Percentiles rank a stretch among this genome's conserved stretches.
Conservation (phyloP, 2,329 filamentous ascomycete genomes). For the Fusarium circinatum region DNA sequence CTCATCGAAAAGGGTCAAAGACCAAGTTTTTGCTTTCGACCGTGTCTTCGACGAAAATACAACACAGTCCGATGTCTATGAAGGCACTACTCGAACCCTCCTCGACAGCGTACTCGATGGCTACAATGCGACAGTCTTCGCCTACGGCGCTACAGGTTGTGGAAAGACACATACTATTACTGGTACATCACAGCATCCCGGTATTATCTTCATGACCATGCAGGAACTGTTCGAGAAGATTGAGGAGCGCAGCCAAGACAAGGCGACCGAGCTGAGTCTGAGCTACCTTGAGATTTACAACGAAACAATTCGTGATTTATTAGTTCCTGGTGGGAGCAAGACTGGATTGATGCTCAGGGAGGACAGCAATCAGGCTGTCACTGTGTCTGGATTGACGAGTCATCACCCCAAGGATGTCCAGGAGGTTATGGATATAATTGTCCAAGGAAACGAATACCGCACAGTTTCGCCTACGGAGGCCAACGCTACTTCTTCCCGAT, state of each 20-base stretch:
- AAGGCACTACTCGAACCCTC: slow-evolving; percentile 87
- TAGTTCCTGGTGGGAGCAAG: slow-evolving; percentile 84
- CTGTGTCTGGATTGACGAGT: slow-evolving; percentile 88
- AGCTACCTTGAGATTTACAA: slow-evolving; percentile 99
- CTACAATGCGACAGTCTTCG: slow-evolving; percentile 98
- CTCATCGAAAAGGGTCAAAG: slow-evolving; percentile 91
- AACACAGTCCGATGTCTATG: slow-evolving; percentile 92
- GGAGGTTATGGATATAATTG: slow-evolving; percentile 99
- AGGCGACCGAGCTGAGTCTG: slow-evolving; percentile 87
- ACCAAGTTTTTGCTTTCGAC: slow-evolving; percentile 97
- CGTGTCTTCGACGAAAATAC: slow-evolving; percentile 96
- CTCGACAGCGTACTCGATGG: slow-evolving; percentile 95
- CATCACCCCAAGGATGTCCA: slow-evolving; percentile 91
- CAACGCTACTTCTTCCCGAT: slow-evolving; percentile 96
- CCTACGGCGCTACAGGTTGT: slow-evolving; percentile 96
- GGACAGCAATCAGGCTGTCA: slow-evolving; percentile 92
- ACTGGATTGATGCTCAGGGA: slow-evolving; percentile 90
- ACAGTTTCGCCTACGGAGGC: slow-evolving; percentile 97
- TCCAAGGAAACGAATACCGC: slow-evolving; percentile 90
- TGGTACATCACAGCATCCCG: slow-evolving; percentile 89
- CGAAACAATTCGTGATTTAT: slow-evolving; percentile 94
- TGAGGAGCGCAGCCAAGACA: slow-evolving; percentile 84
- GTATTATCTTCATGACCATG: slow-evolving; percentile 99
- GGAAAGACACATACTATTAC: slow-evolving; percentile 99
- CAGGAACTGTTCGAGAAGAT: slow-evolving; percentile 98